These are phyloP conservation scores for Rauvolfia tetraphylla DNA, from an alignment of 257 asterid species.

Conservation along the genomic window DNA sequence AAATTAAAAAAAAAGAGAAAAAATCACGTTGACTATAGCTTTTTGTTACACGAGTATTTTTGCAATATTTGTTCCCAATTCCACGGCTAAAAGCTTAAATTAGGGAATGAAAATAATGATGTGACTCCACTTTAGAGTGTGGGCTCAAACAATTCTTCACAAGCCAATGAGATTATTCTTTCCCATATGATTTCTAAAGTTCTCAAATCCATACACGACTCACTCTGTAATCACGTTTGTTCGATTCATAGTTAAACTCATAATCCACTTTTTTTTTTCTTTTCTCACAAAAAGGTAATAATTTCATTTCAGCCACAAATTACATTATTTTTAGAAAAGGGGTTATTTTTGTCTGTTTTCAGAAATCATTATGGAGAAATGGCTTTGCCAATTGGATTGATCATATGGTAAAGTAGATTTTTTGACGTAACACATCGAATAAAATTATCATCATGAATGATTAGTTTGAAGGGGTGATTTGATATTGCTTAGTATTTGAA, in stretches of 20 bases:
- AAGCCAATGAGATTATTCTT: background rate
- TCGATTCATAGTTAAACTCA: background rate
- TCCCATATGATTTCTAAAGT: background rate
- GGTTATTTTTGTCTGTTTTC: background rate
- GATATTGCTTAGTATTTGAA: background rate
- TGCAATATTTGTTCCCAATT: conserved; percentile 18
- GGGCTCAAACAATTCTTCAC: background rate
- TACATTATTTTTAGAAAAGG: background rate
- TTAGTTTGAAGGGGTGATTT: conserved; percentile 1
- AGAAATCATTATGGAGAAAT: background rate
- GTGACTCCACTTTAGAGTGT: background rate
- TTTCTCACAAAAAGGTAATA: too few species aligned
- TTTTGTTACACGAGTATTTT: background rate
- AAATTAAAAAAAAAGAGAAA: background rate
- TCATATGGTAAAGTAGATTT: background rate
- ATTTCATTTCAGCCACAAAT: background rate
- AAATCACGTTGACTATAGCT: background rate
- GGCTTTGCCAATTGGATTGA: background rate
- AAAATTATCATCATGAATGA: background rate
- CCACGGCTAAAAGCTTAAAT: conserved; percentile 11
- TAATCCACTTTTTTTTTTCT: background rate
- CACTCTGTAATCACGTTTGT: background rate
- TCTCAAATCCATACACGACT: background rate
- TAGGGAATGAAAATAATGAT: background rate
- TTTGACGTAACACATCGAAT: background rate